Conservation (phyloP, 257 asterid species). For the Solanum neorickii region DNA sequence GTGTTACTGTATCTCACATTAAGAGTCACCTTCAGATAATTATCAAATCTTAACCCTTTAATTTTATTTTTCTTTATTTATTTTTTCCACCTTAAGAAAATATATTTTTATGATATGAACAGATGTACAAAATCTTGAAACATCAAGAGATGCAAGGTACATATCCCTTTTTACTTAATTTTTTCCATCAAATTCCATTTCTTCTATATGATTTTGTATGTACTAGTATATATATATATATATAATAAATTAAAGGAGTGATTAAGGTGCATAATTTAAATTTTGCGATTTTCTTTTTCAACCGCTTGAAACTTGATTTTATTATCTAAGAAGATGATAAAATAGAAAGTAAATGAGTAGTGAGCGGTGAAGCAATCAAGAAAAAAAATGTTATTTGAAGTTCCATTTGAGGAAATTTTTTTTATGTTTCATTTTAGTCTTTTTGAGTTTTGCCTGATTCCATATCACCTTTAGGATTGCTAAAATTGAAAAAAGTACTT, state of each 20-base stretch:
- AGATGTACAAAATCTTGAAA: constrained; percentile 75
- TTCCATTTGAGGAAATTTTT: neutral
- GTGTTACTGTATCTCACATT: constrained; percentile 58
- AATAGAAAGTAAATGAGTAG: neutral
- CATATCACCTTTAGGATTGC: neutral
- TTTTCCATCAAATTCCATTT: neutral
- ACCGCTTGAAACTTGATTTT: neutral
- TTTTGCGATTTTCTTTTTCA: neutral
- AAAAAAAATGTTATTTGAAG: neutral
- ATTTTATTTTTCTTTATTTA: too few relatives aligned
- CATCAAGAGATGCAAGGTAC: constrained; percentile 54
- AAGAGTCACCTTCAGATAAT: constrained; percentile 82
- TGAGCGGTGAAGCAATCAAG: neutral
- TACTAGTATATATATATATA: neutral
- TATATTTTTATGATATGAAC: neutral
- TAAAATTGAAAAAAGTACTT: neutral
- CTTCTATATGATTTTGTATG: neutral
- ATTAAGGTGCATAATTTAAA: neutral
- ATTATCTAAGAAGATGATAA: neutral
- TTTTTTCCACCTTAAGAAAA: neutral
- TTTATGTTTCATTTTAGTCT: neutral
- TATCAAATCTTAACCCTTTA: too few relatives aligned
- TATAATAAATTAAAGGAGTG: too few relatives aligned
- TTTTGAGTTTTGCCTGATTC: neutral
- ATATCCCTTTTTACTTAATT: neutral